Evolutionary conservation across 1,139 yeast genomes (phyloP), one percentile per base, ranked within the genome.

Genomic region (Suhomyces anneliseae): DNA sequence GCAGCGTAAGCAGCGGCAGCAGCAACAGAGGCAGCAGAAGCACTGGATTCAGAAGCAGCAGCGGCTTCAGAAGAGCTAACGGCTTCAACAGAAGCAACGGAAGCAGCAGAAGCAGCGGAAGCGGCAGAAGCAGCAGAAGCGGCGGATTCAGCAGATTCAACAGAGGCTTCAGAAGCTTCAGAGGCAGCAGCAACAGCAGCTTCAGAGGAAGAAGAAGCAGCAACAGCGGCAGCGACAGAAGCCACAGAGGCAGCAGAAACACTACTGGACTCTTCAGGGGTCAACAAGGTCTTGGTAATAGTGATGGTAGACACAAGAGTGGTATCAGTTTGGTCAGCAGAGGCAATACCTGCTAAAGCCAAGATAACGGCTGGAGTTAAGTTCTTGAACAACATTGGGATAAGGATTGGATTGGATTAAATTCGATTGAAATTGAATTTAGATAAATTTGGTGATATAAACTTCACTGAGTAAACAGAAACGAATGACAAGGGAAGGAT

Each of bases 301-400:
- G 78, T 74, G 49, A 74, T 57, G 38, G 79, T 74, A 39, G 72
- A 61, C 26, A 64, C 56, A 39, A 73, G 58, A 40, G 82, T 78
- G 48, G 81, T 76, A 42, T 74, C 74, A 14, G 58, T 56, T n/a
- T 69, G 77, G 37, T 66, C 73, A 31, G 68, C 68, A 39, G 55
- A 57, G 36, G 60, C 68, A 24, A 62, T 56, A 14, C 55, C 57
- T 27, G 69, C 54, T 34, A 62, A 50, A 41, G 70, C 71, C 49
- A 68, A 54, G 35, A 66, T 46, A 44, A 59, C 52, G 38, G 55
- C 51, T 14, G 66, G 62, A 32, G 63, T 62, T 44, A 60, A 43
- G 37, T 58, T 50, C 49, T 63, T 64, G 51, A 66, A 63, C 57
- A 69, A 66, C 75, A 69, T 70, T 52, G 15, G 24, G 39, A 36